phyloP scores from a whole-genome alignment of 208 protist species.

The Trichomonas vaginalis region DNA sequence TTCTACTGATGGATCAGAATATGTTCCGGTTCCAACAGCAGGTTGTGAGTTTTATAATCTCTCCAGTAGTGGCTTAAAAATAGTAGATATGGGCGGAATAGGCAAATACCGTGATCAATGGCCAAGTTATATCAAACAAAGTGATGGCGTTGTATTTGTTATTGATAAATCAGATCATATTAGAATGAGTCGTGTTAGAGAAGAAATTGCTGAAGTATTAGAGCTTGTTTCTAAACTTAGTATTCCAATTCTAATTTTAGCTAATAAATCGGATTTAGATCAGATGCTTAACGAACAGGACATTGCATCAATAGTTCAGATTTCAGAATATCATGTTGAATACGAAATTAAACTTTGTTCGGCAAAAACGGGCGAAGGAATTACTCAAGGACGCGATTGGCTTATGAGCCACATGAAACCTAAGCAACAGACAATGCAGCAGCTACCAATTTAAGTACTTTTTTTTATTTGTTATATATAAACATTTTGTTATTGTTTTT shows the following conservation, averaged over 20 bases:
- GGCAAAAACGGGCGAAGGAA: neutral
- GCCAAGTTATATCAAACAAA: neutral
- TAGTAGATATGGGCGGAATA: neutral
- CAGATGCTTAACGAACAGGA: neutral
- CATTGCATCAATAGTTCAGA: neutral
- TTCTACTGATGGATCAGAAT: neutral
- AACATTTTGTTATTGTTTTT: no score
- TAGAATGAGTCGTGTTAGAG: neutral
- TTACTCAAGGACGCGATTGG: neutral
- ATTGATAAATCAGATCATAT: neutral
- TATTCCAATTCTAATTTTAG: neutral
- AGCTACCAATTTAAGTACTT: neutral
- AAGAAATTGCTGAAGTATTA: slow-evolving; percentile 5
- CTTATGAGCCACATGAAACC: neutral
- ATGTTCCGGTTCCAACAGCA: neutral
- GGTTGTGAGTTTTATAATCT: neutral
- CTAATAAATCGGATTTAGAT: neutral
- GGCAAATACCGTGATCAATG: neutral
- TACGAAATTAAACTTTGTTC: neutral
- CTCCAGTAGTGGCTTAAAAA: neutral
- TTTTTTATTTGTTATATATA: neutral
- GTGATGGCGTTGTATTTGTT: slow-evolving; percentile 10
- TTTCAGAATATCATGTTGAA: neutral
- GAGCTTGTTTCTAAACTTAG: neutral
- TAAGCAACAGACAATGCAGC: neutral